Base-by-base conservation (phyloP, 495 filamentous ascomycete genomes). In the Aspergillus baeticus region DNA sequence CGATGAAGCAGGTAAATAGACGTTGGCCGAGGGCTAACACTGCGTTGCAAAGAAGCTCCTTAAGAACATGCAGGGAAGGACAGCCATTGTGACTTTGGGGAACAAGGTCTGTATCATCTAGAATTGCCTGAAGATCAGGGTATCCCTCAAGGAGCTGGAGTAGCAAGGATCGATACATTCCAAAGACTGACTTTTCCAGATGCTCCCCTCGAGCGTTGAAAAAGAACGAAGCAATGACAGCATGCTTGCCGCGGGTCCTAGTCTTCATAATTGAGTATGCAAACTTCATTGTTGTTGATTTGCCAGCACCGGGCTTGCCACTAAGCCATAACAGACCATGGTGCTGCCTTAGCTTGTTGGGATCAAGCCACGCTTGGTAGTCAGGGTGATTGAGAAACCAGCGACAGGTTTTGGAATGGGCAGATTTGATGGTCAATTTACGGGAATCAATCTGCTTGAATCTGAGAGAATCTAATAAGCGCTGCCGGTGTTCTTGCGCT, bases 321-420 rank as follows among this genome's bases (percentile, higher is more conserved):
- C 71, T 81, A 39, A 86, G 77, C 82, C 81, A 85, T 14, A 85
- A 45, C 42, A 85, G 71, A 7, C 81, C 79, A 43, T 75, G 62
- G 57, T 80, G 77, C 11, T 77, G 35, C 5, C 17, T 3, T 10
- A 73, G 29, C 31, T 71, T 64, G 6, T n/a, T 36, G 5, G 51
- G 18, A 47, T 80, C 67, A 10, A 82, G 70, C 81, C 80, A 85
- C n/a, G 64, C 51, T 10, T 52, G 15, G 54, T 80, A 83, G n/a
- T 73, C 57, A 1, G 62, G 38, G 6, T 69, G 65, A 1, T 60
- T 54, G 4, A 80, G 58, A 15, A 85, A 54, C 81, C 81, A 85
- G 59, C 52, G 37, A 50, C 80, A 84, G 22, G 81, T 83, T 47
- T 70, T 65, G 2, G 18, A 26, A 26, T 75, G 63, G 0, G 61